Evolutionary conservation across 1,284 basidiomycete genomes (phyloP).

Genomic region (Ganoderma lingzhi): DNA sequence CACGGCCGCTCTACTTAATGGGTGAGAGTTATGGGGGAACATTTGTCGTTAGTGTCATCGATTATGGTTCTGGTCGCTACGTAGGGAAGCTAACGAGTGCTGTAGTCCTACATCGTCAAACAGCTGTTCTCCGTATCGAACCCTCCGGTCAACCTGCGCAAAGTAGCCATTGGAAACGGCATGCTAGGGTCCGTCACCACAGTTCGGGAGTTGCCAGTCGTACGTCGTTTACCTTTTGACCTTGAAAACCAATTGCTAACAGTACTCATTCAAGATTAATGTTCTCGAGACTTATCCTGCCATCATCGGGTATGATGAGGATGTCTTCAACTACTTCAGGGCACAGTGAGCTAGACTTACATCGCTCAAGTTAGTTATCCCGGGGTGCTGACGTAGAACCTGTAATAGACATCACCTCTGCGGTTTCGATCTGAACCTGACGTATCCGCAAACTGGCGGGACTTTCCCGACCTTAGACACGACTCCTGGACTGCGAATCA

Average conservation of each 20-base stretch:
- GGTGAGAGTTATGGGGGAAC: conserved; percentile 44
- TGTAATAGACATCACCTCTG: conserved; percentile 39
- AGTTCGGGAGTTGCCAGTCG: conserved; percentile 63
- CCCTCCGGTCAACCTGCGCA: conserved; percentile 69
- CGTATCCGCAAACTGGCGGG: conserved; percentile 65
- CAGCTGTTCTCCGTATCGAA: conserved; percentile 64
- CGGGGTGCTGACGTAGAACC: not conserved
- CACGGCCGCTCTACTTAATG: conserved; percentile 39
- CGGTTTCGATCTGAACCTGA: conserved; percentile 68
- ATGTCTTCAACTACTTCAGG: conserved; percentile 71
- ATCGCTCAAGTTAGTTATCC: not conserved
- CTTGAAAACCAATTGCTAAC: not conserved
- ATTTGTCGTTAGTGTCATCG: conserved; percentile 45
- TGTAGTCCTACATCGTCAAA: conserved; percentile 73
- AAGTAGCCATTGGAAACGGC: conserved; percentile 75
- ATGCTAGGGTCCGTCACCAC: conserved; percentile 59
- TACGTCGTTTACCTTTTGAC: conserved; percentile 13
- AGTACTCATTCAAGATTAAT: conserved; percentile 46
- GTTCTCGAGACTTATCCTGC: conserved; percentile 76
- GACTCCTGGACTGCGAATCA: conserved; percentile 18
- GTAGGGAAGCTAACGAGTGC: not conserved
- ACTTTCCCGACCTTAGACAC: conserved; percentile 50
- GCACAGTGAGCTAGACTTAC: conserved; percentile 54
- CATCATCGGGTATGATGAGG: conserved; percentile 70
- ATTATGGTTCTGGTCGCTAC: not conserved